Evolutionary conservation across 164 flowering plant genomes (phyloP).

Genomic region (Liriodendron chinense): DNA sequence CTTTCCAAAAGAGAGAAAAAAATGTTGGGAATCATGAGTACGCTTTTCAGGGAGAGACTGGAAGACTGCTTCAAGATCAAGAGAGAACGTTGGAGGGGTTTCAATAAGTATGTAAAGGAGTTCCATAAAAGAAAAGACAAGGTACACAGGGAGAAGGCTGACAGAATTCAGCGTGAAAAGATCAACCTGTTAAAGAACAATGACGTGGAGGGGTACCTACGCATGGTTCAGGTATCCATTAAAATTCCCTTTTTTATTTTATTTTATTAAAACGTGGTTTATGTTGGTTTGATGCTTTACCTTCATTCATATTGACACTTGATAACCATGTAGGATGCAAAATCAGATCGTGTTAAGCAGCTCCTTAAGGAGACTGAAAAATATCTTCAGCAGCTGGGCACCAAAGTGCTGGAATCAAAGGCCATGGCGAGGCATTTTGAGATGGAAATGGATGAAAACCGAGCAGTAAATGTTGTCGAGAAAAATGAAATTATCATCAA

Average conservation of each 20-base stretch:
- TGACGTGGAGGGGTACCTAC: constrained; percentile 97
- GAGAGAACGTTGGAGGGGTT: constrained; percentile 93
- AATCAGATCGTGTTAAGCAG: constrained; percentile 95
- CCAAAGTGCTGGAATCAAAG: constrained; percentile 86
- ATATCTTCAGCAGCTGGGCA: constrained; percentile 93
- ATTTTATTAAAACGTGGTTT: background rate
- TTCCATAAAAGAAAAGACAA: constrained; percentile 96
- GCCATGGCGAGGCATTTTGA: constrained; percentile 52
- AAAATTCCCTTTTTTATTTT: background rate
- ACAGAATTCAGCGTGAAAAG: constrained; percentile 98
- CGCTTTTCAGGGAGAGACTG: constrained; percentile 66
- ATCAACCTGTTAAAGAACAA: constrained; percentile 90
- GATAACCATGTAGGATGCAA: constrained; percentile 67
- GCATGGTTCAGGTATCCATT: constrained; percentile 90
- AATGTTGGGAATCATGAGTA: no score
- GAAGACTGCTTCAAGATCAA: constrained; percentile 81
- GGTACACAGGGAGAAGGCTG: constrained; percentile 90
- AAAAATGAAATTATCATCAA: constrained; percentile 51
- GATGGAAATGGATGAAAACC: constrained; percentile 60
- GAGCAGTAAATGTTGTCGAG: constrained; percentile 36
- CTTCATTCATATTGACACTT: background rate
- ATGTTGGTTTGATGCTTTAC: background rate
- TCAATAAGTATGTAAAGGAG: constrained; percentile 86
- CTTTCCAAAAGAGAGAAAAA: no score
- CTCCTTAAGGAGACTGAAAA: constrained; percentile 96